phyloP scores from a whole-genome alignment of 441 rosid genomes.

The Croton setiger region DNA sequence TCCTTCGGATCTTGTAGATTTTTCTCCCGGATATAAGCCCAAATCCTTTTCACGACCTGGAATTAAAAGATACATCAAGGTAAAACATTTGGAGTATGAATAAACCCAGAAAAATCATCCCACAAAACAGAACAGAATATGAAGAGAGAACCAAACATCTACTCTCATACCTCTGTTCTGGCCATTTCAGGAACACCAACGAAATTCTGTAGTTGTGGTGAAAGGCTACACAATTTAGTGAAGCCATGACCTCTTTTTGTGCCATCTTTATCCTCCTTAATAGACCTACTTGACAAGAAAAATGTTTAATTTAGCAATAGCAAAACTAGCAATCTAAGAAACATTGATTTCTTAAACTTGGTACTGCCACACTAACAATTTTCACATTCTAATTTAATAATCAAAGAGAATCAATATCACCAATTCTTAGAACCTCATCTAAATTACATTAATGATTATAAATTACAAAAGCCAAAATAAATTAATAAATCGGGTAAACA shows the following conservation, averaged over 20 bases:
- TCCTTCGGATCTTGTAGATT: constrained; percentile 64
- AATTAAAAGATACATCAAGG: constrained; percentile 11
- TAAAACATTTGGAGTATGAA: constrained; percentile 3
- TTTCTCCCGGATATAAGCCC: constrained; percentile 53
- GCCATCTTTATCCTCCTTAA: constrained; percentile 42
- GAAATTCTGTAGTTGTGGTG: constrained; percentile 63
- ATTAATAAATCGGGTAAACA: neutral
- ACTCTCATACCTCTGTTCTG: constrained; percentile 58
- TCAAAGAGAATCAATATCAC: neutral
- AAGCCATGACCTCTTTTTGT: constrained; percentile 75
- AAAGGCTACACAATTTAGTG: constrained; percentile 64
- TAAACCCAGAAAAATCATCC: neutral
- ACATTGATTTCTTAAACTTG: neutral
- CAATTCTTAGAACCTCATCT: neutral
- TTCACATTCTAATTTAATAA: neutral
- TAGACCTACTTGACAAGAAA: constrained; percentile 38
- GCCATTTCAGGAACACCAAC: constrained; percentile 58
- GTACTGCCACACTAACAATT: neutral
- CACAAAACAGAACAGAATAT: neutral
- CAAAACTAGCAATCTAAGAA: neutral
- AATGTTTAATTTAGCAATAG: constrained; percentile 9
- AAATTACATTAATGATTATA: neutral
- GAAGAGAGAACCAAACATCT: neutral
- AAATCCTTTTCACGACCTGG: constrained; percentile 59
- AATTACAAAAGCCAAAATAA: neutral